Base-by-base conservation (phyloP, 441 rosid species). In the Lepidium campestre region DNA sequence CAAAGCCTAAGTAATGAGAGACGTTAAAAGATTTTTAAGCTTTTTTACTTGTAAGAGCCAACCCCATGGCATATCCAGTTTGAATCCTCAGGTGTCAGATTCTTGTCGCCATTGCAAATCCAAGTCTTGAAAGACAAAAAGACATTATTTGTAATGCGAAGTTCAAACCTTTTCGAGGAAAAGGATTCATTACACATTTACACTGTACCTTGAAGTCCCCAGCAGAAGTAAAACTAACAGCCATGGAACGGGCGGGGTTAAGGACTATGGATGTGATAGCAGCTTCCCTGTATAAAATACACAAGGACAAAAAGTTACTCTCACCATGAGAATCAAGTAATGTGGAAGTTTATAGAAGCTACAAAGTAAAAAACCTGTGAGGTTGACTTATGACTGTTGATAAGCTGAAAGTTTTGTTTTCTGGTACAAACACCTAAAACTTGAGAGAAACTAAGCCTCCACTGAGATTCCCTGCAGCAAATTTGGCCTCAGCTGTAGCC, bases 141-240 rank as follows among this genome's bases (percentile, higher is more conserved):
- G 25, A 59, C 40, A 23, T 56, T 22, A 56, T n/a, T n/a, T n/a
- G 29, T 29, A 40, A 37, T n/a, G n/a, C n/a, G n/a, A n/a, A n/a
- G n/a, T n/a, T n/a, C n/a, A n/a, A n/a, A n/a, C n/a, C n/a, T n/a
- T n/a, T n/a, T n/a, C n/a, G n/a, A n/a, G n/a, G 12, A 11, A 53
- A 48, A 58, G 62, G 69, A 27, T 62, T n/a, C n/a, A n/a, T n/a
- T n/a, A n/a, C n/a, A n/a, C n/a, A n/a, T n/a, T n/a, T n/a, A n/a
- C n/a, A n/a, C n/a, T n/a, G n/a, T 84, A 92, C 99, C 99, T 95
- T 95, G 75, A 95, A 95, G 75, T 95, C 93, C 31, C 98, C 96
- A 44, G 93, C 97, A 41, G 71, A 80, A 14, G 98, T 92, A 63
- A 98, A 68, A 61, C 89, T 90, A 57, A 85, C 98, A 69, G 89